Conservation (phyloP, 2,329 filamentous ascomycete genomes). For the Aphanoascus verrucosus region DNA sequence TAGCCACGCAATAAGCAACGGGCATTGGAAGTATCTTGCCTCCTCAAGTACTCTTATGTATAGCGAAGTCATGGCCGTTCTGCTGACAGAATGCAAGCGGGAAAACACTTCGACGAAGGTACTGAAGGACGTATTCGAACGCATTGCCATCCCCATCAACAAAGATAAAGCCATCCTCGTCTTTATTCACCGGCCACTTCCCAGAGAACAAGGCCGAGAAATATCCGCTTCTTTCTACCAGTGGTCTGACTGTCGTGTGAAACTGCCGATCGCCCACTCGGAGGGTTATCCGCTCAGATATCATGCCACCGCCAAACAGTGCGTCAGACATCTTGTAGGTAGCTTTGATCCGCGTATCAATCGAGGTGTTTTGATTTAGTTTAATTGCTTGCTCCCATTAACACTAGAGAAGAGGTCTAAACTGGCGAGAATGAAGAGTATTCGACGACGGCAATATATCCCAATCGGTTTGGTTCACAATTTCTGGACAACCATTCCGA, state of each 20-base stretch:
- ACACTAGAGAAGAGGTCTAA: no score
- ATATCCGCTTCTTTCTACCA: neutral
- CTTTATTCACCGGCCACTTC: neutral
- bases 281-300: neutral
- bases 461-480: no score
- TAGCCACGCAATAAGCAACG: no score
- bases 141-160: neutral
- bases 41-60: neutral
- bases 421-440: no score
- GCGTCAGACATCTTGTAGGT: no score
- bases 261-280: neutral
- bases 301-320: no score
- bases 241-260: neutral
- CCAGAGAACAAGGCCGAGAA: neutral
- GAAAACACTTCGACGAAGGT: neutral
- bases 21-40: conserved; percentile 14
- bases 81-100: neutral
- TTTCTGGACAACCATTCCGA: no score
- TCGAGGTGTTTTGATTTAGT: no score
- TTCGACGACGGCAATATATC: no score
- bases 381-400: no score
- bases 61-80: neutral
- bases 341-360: no score
- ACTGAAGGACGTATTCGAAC: neutral
- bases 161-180: neutral